These are phyloP conservation scores for Wickerhamiella nectarea DNA, from an alignment of 805 yeast genomes.

Conservation along the genomic window DNA sequence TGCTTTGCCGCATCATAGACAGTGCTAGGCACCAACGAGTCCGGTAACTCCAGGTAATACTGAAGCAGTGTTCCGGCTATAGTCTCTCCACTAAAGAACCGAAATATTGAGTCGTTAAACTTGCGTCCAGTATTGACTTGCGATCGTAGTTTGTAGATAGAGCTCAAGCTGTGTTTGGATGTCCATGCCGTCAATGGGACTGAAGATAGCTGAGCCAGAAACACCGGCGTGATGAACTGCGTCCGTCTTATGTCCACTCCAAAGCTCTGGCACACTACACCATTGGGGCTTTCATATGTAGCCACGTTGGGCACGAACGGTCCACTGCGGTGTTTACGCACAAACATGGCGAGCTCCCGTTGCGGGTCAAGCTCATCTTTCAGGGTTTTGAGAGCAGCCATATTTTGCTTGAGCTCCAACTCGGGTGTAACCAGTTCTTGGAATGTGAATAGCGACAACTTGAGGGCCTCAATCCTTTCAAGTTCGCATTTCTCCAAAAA, in stretches of 20 bases:
- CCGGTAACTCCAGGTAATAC: slow-evolving; percentile 62
- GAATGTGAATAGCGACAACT: slow-evolving; percentile 52
- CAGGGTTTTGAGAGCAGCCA: neutral
- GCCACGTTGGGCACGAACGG: slow-evolving; percentile 56
- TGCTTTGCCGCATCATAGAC: slow-evolving; percentile 47
- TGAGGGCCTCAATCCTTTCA: slow-evolving; percentile 53
- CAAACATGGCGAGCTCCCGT: slow-evolving; percentile 47
- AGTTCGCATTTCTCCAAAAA: slow-evolving; percentile 64
- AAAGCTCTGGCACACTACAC: slow-evolving; percentile 55
- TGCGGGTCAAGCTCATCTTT: slow-evolving; percentile 26
- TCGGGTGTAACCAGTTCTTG: slow-evolving; percentile 33
- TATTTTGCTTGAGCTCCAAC: slow-evolving; percentile 33
- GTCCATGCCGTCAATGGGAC: slow-evolving; percentile 33
- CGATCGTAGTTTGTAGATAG: slow-evolving; percentile 46
- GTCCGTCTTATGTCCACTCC: slow-evolving; percentile 63
- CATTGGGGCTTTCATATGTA: slow-evolving; percentile 59
- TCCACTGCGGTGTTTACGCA: slow-evolving; percentile 56
- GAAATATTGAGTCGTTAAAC: slow-evolving; percentile 24
- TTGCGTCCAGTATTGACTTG: slow-evolving; percentile 25
- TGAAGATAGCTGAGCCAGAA: slow-evolving; percentile 36
- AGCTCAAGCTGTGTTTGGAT: slow-evolving; percentile 40
- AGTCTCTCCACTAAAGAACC: slow-evolving; percentile 33
- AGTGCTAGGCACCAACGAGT: slow-evolving; percentile 49
- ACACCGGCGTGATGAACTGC: slow-evolving; percentile 45
- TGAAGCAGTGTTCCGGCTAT: slow-evolving; percentile 51